A percentile compares a stretch with the other conserved stretches of the same genome.
phyloP scores from a whole-genome alignment of 345 rosid genomes.

The Alliaria petiolata region DNA sequence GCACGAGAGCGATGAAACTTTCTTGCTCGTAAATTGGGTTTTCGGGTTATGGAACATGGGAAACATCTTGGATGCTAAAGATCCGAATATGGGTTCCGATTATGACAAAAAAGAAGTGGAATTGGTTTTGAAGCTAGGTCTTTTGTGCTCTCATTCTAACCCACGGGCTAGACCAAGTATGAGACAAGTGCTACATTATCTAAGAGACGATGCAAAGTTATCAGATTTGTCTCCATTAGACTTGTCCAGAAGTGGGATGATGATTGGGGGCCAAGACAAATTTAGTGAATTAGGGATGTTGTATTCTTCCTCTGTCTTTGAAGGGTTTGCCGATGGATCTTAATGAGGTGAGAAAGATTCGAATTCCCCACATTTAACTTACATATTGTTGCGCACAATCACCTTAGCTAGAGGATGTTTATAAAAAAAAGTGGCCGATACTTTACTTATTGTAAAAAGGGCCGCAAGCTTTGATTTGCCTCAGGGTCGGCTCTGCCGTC shows the following conservation, averaged over 20 bases:
- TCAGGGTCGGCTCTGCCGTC: too few species aligned
- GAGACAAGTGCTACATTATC: slow-evolving; percentile 13
- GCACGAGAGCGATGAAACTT: not conserved
- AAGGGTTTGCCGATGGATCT: not conserved
- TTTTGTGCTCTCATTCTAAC: not conserved
- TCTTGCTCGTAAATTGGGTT: not conserved
- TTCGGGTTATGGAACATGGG: not conserved
- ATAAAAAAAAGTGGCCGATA: too few species aligned
- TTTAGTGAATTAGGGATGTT: not conserved
- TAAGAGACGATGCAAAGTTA: slow-evolving; percentile 31
- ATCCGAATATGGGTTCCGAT: not conserved
- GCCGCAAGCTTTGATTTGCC: too few species aligned
- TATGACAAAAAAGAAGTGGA: not conserved
- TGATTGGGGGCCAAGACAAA: not conserved
- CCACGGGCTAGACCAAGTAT: slow-evolving; percentile 15
- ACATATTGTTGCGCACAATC: too few species aligned
- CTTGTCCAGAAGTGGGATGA: not conserved
- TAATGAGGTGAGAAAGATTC: too few species aligned
- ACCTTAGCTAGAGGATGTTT: too few species aligned
- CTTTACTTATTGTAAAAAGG: too few species aligned
- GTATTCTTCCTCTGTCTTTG: not conserved
- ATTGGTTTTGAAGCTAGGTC: not conserved
- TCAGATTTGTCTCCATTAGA: slow-evolving; percentile 31
- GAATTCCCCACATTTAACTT: too few species aligned
- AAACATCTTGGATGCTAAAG: not conserved